A percentile compares a stretch with the other conserved stretches of the same genome.
These are phyloP conservation scores for Oleoguttula mirabilis DNA, from an alignment of 495 filamentous ascomycete species.

Conservation along the genomic window DNA sequence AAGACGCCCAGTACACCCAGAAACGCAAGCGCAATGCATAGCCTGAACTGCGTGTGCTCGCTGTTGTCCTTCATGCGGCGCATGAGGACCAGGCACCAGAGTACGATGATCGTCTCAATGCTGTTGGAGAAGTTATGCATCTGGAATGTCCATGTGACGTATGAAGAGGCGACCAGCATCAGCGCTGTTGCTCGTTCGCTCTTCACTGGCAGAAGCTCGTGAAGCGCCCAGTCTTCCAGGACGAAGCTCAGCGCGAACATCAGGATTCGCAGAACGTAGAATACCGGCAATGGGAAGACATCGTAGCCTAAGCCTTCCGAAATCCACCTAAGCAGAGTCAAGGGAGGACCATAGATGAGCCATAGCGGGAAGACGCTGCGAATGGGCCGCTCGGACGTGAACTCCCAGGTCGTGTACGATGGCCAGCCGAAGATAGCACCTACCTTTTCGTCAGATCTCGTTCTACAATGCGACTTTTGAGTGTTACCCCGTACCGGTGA, in stretches of 20 bases:
- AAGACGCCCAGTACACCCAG: constrained; percentile 77
- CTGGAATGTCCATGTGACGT: constrained; percentile 98
- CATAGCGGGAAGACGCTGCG: constrained; percentile 94
- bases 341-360: constrained; percentile 82
- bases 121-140: constrained; percentile 98
- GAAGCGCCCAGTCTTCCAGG: constrained; percentile 90
- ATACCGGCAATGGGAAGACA: constrained; percentile 59
- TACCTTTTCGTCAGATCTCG: constrained; percentile 27
- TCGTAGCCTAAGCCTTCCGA: constrained; percentile 49
- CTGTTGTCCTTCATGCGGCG: constrained; percentile 50
- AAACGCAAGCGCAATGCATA: constrained; percentile 64
- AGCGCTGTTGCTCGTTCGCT: constrained; percentile 60
- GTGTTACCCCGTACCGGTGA: constrained; percentile 53
- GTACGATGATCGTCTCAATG: constrained; percentile 80
- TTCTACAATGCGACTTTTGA: not conserved
- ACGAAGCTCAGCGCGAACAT: constrained; percentile 96
- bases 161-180: constrained; percentile 79
- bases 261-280: constrained; percentile 70
- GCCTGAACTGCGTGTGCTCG: constrained; percentile 61
- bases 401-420: constrained; percentile 84
- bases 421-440: constrained; percentile 84
- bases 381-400: constrained; percentile 70
- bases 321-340: constrained; percentile 81
- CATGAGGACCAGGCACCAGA: constrained; percentile 85
- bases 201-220: constrained; percentile 70